Base-by-base conservation (phyloP, 805 yeast species). In the Barnettozyma salicaria region DNA sequence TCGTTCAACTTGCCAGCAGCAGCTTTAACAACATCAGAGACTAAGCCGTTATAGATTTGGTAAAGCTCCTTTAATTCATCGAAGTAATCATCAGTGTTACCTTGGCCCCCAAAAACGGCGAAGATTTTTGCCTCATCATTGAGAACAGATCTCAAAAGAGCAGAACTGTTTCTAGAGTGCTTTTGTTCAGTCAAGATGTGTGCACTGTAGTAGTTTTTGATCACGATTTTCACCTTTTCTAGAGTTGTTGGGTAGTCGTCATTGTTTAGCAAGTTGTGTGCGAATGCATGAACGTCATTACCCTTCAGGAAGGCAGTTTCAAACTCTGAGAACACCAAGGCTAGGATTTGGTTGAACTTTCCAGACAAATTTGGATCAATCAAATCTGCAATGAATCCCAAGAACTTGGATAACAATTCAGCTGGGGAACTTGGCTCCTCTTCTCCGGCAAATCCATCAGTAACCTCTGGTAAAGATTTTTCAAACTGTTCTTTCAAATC, bases 71-170 rank as follows among this genome's bases (percentile, higher is more conserved):
- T 79, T 59, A 92, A 75, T 69, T 92, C 99, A 60, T 89, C 96
- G 53, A 92, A 92, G 69, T 87, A 92, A 60, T 92, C 97, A 59
- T 92, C 97, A 36, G 95, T 80, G 68, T 87, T 90, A 65, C 99
- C 99, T 70, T 92, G 99, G 56, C 99, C 99, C 60, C 99, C 98
- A 55, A 90, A 92, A 50, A 92, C 78, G 46, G 97, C 95, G 42
- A 74, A 77, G 39, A 89, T 63, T 43, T 71, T 68, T 30, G 89
- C 85, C 34, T 71, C 63, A 28, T 70, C 65, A 41, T 70, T 68
- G 35, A 67, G 56, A n/a, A 74, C 74, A 35, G 83, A 77, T 44
- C 77, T 70, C 59, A 87, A 72, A 41, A 90, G 70, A 35, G 82
- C 78, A 18, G 79, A 67, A 35, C 64, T 64, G 53, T 62, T 61